Conservation (phyloP, 1,284 basidiomycete genomes). For the Agroathelia rolfsii region DNA sequence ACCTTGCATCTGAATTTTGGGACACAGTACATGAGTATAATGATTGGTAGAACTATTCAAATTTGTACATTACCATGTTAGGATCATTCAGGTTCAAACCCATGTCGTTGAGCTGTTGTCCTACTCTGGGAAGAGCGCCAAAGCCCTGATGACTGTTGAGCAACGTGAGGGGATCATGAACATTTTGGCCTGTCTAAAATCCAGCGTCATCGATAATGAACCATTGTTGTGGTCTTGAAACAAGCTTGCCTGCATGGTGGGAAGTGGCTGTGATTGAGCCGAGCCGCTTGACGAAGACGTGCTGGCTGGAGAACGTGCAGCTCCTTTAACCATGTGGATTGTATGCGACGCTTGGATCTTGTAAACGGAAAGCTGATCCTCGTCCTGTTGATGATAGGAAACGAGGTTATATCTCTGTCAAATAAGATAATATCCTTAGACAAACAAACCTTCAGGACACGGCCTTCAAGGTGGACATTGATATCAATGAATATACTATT, state of each 20-base stretch:
- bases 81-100: conserved; percentile 82
- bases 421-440: too few relatives aligned
- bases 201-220: too few relatives aligned
- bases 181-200: conserved; percentile 80
- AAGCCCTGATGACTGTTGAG: conserved; percentile 64
- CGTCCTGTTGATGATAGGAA: conserved; percentile 57
- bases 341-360: conserved; percentile 85
- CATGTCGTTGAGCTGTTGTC: conserved; percentile 82
- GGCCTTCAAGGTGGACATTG: conserved; percentile 34
- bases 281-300: conserved; percentile 16
- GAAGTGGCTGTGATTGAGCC: too few relatives aligned
- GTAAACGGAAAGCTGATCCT: conserved; percentile 73
- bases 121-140: conserved; percentile 62
- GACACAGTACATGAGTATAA: conserved; percentile 1
- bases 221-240: too few relatives aligned
- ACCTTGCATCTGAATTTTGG: conserved; percentile 65
- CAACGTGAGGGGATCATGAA: conserved; percentile 67
- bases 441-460: conserved; percentile 55
- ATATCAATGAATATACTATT: conserved; percentile 1
- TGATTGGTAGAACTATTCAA: not conserved
- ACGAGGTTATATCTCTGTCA: not conserved
- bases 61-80: conserved; percentile 87
- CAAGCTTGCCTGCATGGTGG: too few relatives aligned
- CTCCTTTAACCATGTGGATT: conserved; percentile 90
- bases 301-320: conserved; percentile 38